Evolutionary conservation across 441 rosid species (phyloP).

Genomic region (Sinapis alba): DNA sequence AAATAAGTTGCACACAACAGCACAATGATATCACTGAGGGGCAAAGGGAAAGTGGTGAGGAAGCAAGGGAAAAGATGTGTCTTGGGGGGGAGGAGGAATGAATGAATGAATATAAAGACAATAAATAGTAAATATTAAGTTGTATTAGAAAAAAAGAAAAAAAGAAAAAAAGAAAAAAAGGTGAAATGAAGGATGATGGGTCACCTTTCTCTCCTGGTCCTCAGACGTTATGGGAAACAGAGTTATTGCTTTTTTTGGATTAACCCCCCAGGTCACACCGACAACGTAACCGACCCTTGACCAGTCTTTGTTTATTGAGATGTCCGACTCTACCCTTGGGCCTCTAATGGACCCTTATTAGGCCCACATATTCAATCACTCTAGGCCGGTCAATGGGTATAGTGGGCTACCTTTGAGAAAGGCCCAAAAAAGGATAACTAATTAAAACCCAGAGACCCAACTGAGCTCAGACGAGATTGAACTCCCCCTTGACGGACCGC

Average conservation of each 20-base stretch:
- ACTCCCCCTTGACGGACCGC: background rate
- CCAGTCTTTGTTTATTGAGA: background rate
- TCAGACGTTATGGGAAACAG: conserved; percentile 1
- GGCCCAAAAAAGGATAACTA: conserved; percentile 1
- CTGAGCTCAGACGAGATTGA: background rate
- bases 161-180: background rate
- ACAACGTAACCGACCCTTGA: conserved; percentile 1
- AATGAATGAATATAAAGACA: no score
- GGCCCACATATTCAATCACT: background rate
- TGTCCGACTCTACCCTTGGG: background rate
- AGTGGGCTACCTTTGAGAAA: background rate
- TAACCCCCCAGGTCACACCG: background rate
- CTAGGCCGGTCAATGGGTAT: background rate
- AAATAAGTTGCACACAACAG: background rate
- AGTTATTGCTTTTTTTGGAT: background rate
- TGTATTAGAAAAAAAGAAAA: background rate
- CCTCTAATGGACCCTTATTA: background rate
- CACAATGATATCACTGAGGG: background rate
- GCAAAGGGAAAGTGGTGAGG: conserved; percentile 10
- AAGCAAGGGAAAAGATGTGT: background rate
- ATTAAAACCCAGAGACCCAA: conserved; percentile 1
- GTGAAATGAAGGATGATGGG: conserved; percentile 1
- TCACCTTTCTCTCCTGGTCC: conserved; percentile 13
- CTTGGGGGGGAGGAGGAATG: no score
- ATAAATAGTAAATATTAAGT: no score